These are phyloP conservation scores for Colletotrichum coccodes DNA, from an alignment of 2,329 filamentous ascomycete species.

Conservation along the genomic window DNA sequence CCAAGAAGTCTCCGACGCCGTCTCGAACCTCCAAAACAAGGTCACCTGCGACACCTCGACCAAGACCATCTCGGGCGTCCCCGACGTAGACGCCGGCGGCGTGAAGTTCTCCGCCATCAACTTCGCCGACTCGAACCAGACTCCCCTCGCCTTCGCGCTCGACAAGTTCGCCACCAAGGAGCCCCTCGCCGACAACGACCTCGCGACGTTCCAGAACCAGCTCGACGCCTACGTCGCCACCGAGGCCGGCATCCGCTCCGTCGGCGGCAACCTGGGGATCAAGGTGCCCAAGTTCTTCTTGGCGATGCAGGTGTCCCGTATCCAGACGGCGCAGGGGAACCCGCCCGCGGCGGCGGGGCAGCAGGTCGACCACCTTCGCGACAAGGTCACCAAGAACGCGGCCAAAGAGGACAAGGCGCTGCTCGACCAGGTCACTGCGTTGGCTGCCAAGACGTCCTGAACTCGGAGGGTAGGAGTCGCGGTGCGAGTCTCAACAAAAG, in stretches of 20 bases:
- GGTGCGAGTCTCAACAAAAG: not conserved
- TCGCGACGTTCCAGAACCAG: constrained; percentile 61
- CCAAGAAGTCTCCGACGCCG: constrained; percentile 56
- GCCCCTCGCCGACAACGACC: constrained; percentile 59
- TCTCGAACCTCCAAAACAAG: constrained; percentile 49
- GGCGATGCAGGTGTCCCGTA: constrained; percentile 66
- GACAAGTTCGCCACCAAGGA: constrained; percentile 60
- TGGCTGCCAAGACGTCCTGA: constrained; percentile 36
- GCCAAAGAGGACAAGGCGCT: constrained; percentile 58
- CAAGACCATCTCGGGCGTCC: constrained; percentile 63
- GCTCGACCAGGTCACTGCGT: constrained; percentile 60
- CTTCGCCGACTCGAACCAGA: constrained; percentile 59
- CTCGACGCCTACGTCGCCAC: constrained; percentile 69
- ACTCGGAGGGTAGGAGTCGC: not conserved
- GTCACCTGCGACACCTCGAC: constrained; percentile 60
- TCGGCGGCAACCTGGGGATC: constrained; percentile 62
- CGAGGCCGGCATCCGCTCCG: constrained; percentile 66
- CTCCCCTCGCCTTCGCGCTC: constrained; percentile 65
- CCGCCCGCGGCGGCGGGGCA: constrained; percentile 59
- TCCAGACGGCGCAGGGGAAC: constrained; percentile 68
- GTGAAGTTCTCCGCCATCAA: constrained; percentile 65
- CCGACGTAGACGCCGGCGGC: constrained; percentile 63
- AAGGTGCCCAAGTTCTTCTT: constrained; percentile 74
- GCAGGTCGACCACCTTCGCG: constrained; percentile 66
- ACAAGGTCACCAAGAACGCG: constrained; percentile 67